Conservation (phyloP, 2,329 filamentous ascomycete species). For the Karstenula rhodostoma region DNA sequence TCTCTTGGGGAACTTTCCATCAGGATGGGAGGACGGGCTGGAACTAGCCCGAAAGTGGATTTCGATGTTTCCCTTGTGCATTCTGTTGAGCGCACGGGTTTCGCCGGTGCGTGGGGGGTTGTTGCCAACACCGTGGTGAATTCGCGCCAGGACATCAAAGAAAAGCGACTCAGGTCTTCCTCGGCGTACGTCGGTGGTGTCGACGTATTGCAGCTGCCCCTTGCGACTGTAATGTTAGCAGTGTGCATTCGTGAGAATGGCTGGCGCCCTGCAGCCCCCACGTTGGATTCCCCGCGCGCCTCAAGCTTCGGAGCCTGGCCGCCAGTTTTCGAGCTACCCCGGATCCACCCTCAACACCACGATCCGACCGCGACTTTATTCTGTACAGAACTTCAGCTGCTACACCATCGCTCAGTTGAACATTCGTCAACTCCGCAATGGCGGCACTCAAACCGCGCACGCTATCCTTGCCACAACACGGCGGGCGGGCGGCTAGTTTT, state of each 20-base stretch:
- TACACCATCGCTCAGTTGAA: neutral
- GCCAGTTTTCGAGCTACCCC: neutral
- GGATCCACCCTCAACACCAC: neutral
- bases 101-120: too few species aligned
- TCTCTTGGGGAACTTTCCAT: too few species aligned
- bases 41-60: too few species aligned
- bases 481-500: neutral
- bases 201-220: neutral
- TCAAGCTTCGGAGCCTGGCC: constrained; percentile 11
- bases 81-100: too few species aligned
- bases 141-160: too few species aligned
- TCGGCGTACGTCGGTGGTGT: too few species aligned
- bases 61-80: too few species aligned
- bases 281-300: constrained; percentile 2
- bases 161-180: too few species aligned
- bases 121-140: too few species aligned
- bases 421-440: neutral
- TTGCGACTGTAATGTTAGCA: neutral
- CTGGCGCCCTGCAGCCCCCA: neutral
- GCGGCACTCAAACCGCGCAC: neutral
- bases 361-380: neutral
- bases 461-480: neutral
- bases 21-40: too few species aligned
- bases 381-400: too few species aligned
- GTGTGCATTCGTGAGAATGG: neutral